phyloP scores from a whole-genome alignment of 2,329 filamentous ascomycete genomes.

The Drechslerella coelobrocha region DNA sequence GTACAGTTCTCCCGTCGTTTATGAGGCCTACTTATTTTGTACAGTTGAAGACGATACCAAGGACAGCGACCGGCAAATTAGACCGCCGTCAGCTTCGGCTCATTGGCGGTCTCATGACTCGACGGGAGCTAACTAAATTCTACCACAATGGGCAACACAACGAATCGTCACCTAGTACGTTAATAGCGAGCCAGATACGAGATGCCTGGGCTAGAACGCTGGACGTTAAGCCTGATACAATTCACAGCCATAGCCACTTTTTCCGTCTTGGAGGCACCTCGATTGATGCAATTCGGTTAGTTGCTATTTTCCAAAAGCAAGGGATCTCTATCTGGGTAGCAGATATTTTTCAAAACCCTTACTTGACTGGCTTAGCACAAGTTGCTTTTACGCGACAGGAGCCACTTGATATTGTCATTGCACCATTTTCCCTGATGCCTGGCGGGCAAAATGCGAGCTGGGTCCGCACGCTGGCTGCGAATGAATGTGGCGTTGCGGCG shows the following conservation, averaged over 20 bases:
- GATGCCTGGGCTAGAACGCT: no score
- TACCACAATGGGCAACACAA: conserved; percentile 55
- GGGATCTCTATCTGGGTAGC: neutral
- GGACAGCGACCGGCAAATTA: neutral
- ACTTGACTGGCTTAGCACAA: no score
- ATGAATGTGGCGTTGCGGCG: conserved; percentile 58
- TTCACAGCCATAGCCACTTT: conserved; percentile 42
- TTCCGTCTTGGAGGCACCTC: conserved; percentile 60
- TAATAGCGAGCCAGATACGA: no score
- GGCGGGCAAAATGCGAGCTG: no score
- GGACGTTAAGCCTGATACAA: no score
- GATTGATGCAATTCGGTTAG: conserved; percentile 60
- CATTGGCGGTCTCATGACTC: neutral
- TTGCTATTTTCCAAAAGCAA: conserved; percentile 57
- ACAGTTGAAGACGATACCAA: neutral
- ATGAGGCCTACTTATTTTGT: neutral
- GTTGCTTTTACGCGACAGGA: no score
- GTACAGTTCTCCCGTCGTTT: neutral
- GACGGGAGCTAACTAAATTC: neutral
- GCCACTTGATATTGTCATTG: no score
- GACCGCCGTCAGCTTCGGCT: neutral
- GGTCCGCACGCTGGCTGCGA: conserved; percentile 54
- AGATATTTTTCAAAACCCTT: neutral
- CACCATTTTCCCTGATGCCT: no score
- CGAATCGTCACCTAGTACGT: no score